A percentile compares a stretch with the other conserved stretches of the same genome.
phyloP scores from a whole-genome alignment of 1,139 yeast species.

The Insectozyma bohioensis region DNA sequence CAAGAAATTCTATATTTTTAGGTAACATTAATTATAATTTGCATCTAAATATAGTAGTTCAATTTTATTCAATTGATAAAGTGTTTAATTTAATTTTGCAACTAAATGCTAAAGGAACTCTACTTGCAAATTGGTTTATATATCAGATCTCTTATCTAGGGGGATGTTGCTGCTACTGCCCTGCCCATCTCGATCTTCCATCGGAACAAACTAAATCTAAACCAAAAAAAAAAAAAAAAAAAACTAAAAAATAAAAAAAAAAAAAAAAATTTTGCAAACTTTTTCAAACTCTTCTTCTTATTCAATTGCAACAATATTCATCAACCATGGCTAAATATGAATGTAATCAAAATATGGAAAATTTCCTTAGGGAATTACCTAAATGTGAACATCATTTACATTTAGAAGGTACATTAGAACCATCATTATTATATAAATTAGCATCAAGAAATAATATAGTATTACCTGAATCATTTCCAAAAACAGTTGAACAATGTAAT shows the following conservation, averaged over 20 bases:
- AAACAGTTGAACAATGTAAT: conserved; percentile 50
- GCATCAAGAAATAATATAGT: conserved; percentile 56
- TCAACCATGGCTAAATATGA: conserved; percentile 13
- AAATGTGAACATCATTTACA: conserved; percentile 85
- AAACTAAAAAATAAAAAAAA: too few relatives aligned
- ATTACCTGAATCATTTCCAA: conserved; percentile 63
- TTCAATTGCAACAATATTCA: background rate
- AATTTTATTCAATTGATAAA: background rate
- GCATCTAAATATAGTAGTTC: background rate
- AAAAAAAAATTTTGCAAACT: too few relatives aligned
- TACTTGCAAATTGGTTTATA: too few relatives aligned
- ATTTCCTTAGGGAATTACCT: conserved; percentile 64
- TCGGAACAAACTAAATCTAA: background rate
- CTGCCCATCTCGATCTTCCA: conserved; percentile 1
- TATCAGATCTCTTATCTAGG: too few relatives aligned
- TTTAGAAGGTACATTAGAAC: conserved; percentile 78
- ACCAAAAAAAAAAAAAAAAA: background rate
- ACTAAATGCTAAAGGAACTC: too few relatives aligned
- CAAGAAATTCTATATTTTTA: too few relatives aligned
- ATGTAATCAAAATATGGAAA: conserved; percentile 19
- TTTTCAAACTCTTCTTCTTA: background rate
- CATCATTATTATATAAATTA: conserved; percentile 62
- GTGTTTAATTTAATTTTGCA: too few relatives aligned
- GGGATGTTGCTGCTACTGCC: too few relatives aligned
- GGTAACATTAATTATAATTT: too few relatives aligned